Base-by-base conservation (phyloP, 306 rosid genomes). In the Glycine latifolia region DNA sequence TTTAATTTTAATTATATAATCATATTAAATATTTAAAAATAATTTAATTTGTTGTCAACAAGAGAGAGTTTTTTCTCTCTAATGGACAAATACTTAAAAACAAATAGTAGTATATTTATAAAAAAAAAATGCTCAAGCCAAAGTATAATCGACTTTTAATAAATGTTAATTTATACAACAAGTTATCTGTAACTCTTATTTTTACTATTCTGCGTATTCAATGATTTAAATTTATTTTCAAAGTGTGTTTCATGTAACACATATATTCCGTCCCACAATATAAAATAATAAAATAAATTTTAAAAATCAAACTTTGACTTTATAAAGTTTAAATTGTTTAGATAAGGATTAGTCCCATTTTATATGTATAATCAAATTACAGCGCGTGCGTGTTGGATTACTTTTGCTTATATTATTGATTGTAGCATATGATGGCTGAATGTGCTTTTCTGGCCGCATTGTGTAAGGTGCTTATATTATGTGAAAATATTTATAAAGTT, bases 351-450 rank as follows among this genome's bases (percentile, higher is more conserved):
- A 43, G 54, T 55, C 2, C 16, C 50, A 8, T 50, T 52, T 5
- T 15, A 33, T 14, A 0, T 8, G 37, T 63, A 60, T 17, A 8
- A n/a, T 6, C n/a, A 56, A 16, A 16, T 16, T 41, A 7, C 70
- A 20, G 35, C 79, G 52, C 58, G 58, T 59, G 70, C 70, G 14
- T 13, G 58, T 7, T 75, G 20, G 35, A 75, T 43, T 75, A 20
- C 79, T 75, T 60, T 61, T 48, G 16, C 12, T 76, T 76, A 76
- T 76, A 14, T 31, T 61, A 66, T 66, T 7, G 26, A 62, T 15
- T 3, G 49, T 62, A 47, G 37, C 71, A 31, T 2, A n/a, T 76
- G 61, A 76, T 61, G 47, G 60, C 4, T 35, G 46, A 35, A 35
- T 13, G 68, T 33, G 46, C 4, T 62, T 62, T 62, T 62, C 46